Conservation (phyloP, 352 stramenopile genomes). For the Globisporangium paddicum region DNA sequence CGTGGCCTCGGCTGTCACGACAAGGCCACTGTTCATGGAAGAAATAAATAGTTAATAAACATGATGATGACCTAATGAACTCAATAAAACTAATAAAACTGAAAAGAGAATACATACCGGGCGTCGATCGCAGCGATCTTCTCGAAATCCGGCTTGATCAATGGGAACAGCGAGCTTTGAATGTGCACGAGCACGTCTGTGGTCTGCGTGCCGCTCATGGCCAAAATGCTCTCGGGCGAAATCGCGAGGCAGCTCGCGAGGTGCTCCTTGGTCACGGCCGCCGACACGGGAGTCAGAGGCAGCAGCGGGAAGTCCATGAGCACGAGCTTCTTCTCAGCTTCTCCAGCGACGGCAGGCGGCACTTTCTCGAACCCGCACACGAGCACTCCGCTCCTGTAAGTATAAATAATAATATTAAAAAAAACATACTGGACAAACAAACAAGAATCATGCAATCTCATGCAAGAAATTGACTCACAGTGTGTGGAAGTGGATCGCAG, state of each 20-base stretch:
- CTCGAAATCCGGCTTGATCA: slow-evolving; percentile 22
- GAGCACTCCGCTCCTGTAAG: slow-evolving; percentile 39
- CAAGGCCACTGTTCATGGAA: slow-evolving; percentile 17
- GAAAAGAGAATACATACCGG: slow-evolving; percentile 7
- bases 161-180: slow-evolving; percentile 11
- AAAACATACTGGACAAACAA: not conserved
- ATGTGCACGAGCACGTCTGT: slow-evolving; percentile 28
- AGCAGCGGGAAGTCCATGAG: slow-evolving; percentile 58
- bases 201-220: slow-evolving; percentile 12
- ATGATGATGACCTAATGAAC: too few species aligned
- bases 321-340: slow-evolving; percentile 28
- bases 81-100: too few species aligned
- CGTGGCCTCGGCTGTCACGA: slow-evolving; percentile 24
- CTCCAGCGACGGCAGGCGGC: slow-evolving; percentile 5
- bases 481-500: slow-evolving; percentile 71
- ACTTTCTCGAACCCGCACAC: slow-evolving; percentile 25
- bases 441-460: too few species aligned
- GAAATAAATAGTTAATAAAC: not conserved
- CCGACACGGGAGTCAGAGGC: slow-evolving; percentile 6
- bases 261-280: slow-evolving; percentile 4
- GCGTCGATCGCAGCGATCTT: slow-evolving; percentile 18
- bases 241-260: slow-evolving; percentile 19
- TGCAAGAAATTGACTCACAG: slow-evolving; percentile 29
- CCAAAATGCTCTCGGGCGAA: slow-evolving; percentile 10
- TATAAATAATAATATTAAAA: not conserved